These are phyloP conservation scores for Penicillium crustosum DNA, from an alignment of 2,329 filamentous ascomycete genomes.

Conservation along the genomic window DNA sequence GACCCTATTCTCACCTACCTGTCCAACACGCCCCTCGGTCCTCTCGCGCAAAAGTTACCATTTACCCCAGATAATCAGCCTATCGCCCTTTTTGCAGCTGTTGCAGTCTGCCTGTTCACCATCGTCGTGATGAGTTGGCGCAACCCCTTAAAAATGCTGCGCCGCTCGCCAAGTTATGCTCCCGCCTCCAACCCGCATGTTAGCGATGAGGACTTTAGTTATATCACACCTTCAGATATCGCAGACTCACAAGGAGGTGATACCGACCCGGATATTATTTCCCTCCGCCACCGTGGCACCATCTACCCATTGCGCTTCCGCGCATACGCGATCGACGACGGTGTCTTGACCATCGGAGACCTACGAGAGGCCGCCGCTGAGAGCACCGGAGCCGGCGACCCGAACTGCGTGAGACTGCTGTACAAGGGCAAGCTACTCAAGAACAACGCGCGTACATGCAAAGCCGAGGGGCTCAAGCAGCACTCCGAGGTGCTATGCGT, in stretches of 20 bases:
- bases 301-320: constrained; percentile 47
- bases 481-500: constrained; percentile 50
- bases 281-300: constrained; percentile 44
- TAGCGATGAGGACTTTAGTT: constrained; percentile 41
- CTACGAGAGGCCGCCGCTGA: constrained; percentile 43
- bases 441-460: constrained; percentile 41
- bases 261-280: constrained; percentile 44
- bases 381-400: constrained; percentile 36
- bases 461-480: constrained; percentile 49
- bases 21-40: constrained; percentile 25
- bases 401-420: constrained; percentile 43
- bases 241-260: constrained; percentile 33
- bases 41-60: constrained; percentile 25
- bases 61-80: constrained; percentile 24
- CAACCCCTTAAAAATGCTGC: constrained; percentile 33
- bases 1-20: constrained; percentile 26
- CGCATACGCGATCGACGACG: constrained; percentile 50
- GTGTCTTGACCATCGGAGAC: constrained; percentile 43
- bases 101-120: constrained; percentile 31
- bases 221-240: constrained; percentile 40
- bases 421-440: constrained; percentile 50
- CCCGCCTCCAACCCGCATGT: constrained; percentile 34
- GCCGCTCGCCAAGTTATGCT: constrained; percentile 34
- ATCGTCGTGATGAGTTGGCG: constrained; percentile 39
- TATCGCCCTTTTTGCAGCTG: constrained; percentile 26